Evolutionary conservation across 352 stramenopile species (phyloP), one percentile per base, ranked within the genome.

Genomic region (Phytophthora ramorum): DNA sequence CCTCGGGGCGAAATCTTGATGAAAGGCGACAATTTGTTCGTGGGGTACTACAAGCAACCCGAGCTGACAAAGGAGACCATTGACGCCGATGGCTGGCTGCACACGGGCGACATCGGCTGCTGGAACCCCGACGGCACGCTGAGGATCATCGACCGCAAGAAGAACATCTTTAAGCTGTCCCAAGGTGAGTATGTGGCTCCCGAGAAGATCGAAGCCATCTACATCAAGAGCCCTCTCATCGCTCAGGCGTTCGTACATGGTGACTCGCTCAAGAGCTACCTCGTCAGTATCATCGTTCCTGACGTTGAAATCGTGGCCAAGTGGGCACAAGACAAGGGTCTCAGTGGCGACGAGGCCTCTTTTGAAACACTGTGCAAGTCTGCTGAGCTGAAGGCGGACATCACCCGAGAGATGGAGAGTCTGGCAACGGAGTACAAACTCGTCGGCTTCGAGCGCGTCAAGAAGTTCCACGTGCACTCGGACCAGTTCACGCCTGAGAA

Each of bases 191-290:
- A 99, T 73, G 87, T 99, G 2, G 95, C 97, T 0, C 82, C 97
- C 6, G 96, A 99, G 74, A 98, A 98, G 83, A 95, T 99, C 73
- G 97, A 99, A 67, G 97, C 93, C 66, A 87, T 97, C 9, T 98
- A 98, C 73, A 79, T 87, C 50, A 97, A 97, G 68, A 95, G 79
- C 48, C 54, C 69, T 0, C 95, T 98, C 66, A 90, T 99, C 30
- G 90, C 79, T 10, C 93, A 99, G 75, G 76, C 83, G 16, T 99
- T 98, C 72, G 94, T 99, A 1, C 90, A 99, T 75, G 97, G 97
- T 7, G 92, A 99, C 79, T 98, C 92, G 37, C 86, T 98, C 22
- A 87, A 98, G 73, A 97, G 70, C 68, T 96, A 82, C 62, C 75
- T 99, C 4, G 93, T 99, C 9, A 95, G 88, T 10, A 86, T 99